Evolutionary conservation across 805 yeast species (phyloP), one percentile per base, ranked within the genome.

Genomic region (Priceomyces castillae): DNA sequence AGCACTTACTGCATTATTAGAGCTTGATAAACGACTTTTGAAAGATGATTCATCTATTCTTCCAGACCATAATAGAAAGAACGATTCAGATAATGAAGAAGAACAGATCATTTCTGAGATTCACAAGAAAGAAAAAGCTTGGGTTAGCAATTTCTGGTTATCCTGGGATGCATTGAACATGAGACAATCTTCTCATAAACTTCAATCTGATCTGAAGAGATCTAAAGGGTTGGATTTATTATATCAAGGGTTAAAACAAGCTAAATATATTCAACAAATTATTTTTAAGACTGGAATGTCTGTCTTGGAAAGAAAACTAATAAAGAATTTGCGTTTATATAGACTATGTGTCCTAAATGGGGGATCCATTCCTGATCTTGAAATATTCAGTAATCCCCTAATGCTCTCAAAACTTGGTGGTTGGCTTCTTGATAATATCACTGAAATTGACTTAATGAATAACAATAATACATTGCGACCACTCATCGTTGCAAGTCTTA

Each of bases 371-470:
- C 94, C 95, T 3, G 94, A 88, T 54, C 69, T 88, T 20, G 78
- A 74, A 22, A 66, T 87, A 40, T 92, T 89, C 63, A 77, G 77
- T 52, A 95, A 94, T 61, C 99, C 99, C 3, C 66, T 94, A 46
- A 87, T 95, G 36, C 65, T 95, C 37, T 70, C 88, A 31, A 79
- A 95, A 52, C 69, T 94, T 19, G 98, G 97, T 0, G 78, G 81
- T 46, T 95, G 99, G 99, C 72, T 94, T 3, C 68, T 89, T 37
- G 98, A 95, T 58, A 84, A 89, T 46, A 84, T 92, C 53, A 84
- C 95, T 3, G 97, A 90, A 58, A 66, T 84, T 14, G 90, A 86
- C 48, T 62, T 71, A 38, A 53, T 62, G 43, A 58, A 67, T 41
- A 50, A 48, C 17, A 71, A 71, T 43, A 62, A 58, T 36, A 57